phyloP scores from a whole-genome alignment of 108 stramenopile genomes.

The Nitzschia inconspicua region DNA sequence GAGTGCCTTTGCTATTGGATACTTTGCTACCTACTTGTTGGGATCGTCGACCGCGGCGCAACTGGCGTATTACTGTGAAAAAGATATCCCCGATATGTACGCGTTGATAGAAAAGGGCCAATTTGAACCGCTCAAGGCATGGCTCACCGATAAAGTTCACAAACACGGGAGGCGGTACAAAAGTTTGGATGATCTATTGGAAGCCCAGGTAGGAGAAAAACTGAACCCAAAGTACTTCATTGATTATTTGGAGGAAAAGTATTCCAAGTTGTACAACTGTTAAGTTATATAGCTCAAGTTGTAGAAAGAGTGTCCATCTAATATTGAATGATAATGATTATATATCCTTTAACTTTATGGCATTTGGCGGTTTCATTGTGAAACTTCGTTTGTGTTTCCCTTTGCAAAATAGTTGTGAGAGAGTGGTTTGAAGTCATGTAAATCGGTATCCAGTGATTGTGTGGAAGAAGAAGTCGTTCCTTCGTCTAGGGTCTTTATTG shows the following conservation, averaged over 20 bases:
- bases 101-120: slow-evolving; percentile 53
- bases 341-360: too few relatives aligned
- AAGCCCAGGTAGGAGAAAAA: slow-evolving; percentile 62
- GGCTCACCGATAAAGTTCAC: slow-evolving; percentile 77
- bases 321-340: too few relatives aligned
- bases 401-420: too few relatives aligned
- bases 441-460: too few relatives aligned
- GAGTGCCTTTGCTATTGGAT: slow-evolving; percentile 67
- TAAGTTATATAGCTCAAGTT: too few relatives aligned
- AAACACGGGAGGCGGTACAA: slow-evolving; percentile 59
- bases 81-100: slow-evolving; percentile 65
- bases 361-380: too few relatives aligned
- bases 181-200: slow-evolving; percentile 60
- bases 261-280: slow-evolving; percentile 56
- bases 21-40: slow-evolving; percentile 88
- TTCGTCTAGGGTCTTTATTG: too few relatives aligned
- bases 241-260: slow-evolving; percentile 71
- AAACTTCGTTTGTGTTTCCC: too few relatives aligned
- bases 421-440: too few relatives aligned
- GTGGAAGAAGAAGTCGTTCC: too few relatives aligned
- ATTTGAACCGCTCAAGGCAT: slow-evolving; percentile 57
- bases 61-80: slow-evolving; percentile 51
- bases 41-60: slow-evolving; percentile 83
- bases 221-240: slow-evolving; percentile 72
- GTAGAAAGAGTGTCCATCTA: too few relatives aligned